Base-by-base conservation (phyloP, 2,329 filamentous ascomycete genomes). In the Microthyrium microscopicum region DNA sequence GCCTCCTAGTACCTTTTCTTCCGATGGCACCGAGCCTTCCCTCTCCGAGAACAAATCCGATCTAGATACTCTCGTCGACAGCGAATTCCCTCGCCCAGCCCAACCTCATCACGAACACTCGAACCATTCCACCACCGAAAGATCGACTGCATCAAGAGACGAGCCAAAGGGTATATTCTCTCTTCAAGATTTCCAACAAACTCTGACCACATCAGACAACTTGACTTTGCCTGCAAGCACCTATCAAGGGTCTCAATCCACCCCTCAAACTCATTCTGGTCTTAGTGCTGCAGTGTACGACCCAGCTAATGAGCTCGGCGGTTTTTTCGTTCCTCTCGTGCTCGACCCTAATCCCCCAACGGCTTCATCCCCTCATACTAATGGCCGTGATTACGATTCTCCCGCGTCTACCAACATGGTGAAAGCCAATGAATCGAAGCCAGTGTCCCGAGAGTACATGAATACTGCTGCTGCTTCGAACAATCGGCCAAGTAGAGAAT, bases 221-320 rank as follows among this genome's bases (percentile, higher is more conserved):
- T 62, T 82, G 18, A 74, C 73, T 3, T 61, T 91, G 13, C 80
- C 83, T 3, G 69, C 78, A 1, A 76, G 73, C 30, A 80, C 69
- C 5, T 92, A 92, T 54, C 72, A 77, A 43, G 80, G 76, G 46
- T 78, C 46, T 39, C 37, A 13, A 31, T 25, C 16, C 13, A 27
- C 5, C 29, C 37, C 12, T 34, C 29, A n/a, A 26, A 20, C 19
- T 87, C 81, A 2, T 60, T 74, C 37, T 62, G 79, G 40, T 66
- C 77, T n/a, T n/a, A n/a, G n/a, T n/a, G n/a, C n/a, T n/a, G n/a
- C n/a, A n/a, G n/a, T n/a, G 37, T 60, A 68, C 39, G 58, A 60
- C 4, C 70, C 73, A 34, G 67, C 67, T 26, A 68, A 68, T 29
- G 59, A 57, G 19, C 72, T 80, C 42, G 76, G 77, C 48, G 50